phyloP scores from a whole-genome alignment of 306 rosid genomes.

The Rosa lucieae region DNA sequence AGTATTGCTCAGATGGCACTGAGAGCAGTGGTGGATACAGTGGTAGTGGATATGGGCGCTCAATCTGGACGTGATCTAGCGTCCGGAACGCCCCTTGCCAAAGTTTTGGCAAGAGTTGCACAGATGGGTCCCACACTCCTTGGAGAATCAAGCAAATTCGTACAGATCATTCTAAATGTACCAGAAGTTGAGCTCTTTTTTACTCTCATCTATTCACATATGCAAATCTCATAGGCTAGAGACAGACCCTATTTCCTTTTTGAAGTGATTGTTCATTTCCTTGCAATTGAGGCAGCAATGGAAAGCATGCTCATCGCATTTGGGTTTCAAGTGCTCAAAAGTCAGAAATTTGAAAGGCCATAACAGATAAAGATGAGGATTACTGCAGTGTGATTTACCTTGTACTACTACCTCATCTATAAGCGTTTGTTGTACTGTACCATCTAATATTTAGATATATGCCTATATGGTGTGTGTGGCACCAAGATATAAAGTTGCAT shows the following conservation, averaged over 20 bases:
- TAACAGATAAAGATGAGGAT: slow-evolving; percentile 31
- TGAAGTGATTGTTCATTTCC: slow-evolving; percentile 18
- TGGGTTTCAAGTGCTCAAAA: slow-evolving; percentile 4
- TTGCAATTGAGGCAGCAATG: slow-evolving; percentile 33
- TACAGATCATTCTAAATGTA: slow-evolving; percentile 47
- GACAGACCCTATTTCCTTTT: slow-evolving; percentile 26
- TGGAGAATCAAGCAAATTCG: slow-evolving; percentile 74
- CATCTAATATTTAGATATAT: not conserved
- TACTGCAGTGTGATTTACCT: slow-evolving; percentile 14
- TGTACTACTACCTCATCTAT: slow-evolving; percentile 25
- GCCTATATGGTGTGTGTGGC: not conserved
- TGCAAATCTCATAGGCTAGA: slow-evolving; percentile 47
- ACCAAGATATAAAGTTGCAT: not conserved
- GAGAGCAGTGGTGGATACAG: slow-evolving; percentile 52
- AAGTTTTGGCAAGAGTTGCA: slow-evolving; percentile 71
- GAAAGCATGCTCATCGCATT: slow-evolving; percentile 33
- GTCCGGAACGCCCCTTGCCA: slow-evolving; percentile 66
- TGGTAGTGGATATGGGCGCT: slow-evolving; percentile 55
- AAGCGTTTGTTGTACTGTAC: slow-evolving; percentile 17
- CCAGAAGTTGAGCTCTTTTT: slow-evolving; percentile 82
- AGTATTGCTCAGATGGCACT: slow-evolving; percentile 59
- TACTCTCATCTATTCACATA: slow-evolving; percentile 79
- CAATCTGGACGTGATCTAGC: slow-evolving; percentile 53
- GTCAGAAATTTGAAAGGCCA: slow-evolving; percentile 29
- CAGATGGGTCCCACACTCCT: slow-evolving; percentile 69